These are phyloP conservation scores for Actinomortierella wolfii DNA, from an alignment of 371 early-diverging fungal genomes.

Conservation along the genomic window DNA sequence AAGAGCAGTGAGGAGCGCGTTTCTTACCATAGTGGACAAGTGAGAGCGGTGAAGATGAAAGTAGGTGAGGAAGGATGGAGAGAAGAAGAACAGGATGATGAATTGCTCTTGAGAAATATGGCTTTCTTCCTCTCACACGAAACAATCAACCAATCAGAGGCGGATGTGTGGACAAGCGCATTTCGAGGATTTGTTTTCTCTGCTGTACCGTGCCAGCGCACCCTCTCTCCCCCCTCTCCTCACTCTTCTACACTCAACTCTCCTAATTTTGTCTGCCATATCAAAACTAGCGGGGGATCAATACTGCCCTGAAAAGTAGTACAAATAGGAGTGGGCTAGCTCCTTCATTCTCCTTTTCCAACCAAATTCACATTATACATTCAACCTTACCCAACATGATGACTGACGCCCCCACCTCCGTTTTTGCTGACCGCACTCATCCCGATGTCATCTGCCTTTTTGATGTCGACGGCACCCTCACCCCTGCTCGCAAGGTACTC, in stretches of 20 bases:
- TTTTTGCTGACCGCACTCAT: conserved; percentile 64
- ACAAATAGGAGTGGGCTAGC: conserved; percentile 2
- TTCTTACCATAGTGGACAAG: conserved; percentile 7
- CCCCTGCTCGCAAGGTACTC: conserved; percentile 89
- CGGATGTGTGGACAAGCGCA: too few species aligned
- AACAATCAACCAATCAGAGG: too few species aligned
- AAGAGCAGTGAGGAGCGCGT: neutral
- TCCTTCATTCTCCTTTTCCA: neutral
- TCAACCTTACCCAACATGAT: conserved; percentile 8
- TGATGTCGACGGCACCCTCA: conserved; percentile 99
- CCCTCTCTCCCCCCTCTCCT: too few species aligned
- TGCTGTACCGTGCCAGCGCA: too few species aligned
- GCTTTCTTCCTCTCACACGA: too few species aligned
- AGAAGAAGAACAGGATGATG: conserved; percentile 2
- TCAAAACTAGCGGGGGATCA: too few species aligned
- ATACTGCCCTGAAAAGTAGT: too few species aligned
- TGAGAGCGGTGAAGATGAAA: neutral
- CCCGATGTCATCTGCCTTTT: conserved; percentile 93
- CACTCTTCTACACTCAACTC: too few species aligned
- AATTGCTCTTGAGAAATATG: neutral
- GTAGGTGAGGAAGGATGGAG: neutral
- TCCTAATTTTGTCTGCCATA: too few species aligned
- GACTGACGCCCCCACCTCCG: conserved; percentile 12
- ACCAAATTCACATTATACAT: too few species aligned
- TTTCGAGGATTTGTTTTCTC: too few species aligned